phyloP scores from a whole-genome alignment of 768 basidiomycete genomes.

The Termitomyces sp. region DNA sequence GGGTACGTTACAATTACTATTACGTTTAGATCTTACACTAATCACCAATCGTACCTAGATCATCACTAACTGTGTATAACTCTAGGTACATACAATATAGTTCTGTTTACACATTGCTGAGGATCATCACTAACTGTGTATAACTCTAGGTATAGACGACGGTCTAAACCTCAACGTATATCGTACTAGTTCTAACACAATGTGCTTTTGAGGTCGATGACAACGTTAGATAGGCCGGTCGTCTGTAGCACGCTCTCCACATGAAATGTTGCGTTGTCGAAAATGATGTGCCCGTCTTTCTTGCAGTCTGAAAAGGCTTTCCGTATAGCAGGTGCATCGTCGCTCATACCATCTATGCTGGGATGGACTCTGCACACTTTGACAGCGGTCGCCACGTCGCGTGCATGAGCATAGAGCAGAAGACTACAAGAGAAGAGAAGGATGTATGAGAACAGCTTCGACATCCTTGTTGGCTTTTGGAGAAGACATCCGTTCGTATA shows the following conservation, averaged over 20 bases:
- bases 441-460: not conserved
- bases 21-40: too few relatives aligned
- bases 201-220: constrained; percentile 29
- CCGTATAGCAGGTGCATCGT: constrained; percentile 20
- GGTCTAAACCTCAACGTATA: too few relatives aligned
- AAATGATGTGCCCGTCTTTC: constrained; percentile 17
- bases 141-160: too few relatives aligned
- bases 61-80: too few relatives aligned
- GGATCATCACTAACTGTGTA: too few relatives aligned
- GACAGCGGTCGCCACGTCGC: not conserved
- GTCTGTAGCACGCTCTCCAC: constrained; percentile 28
- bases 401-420: not conserved
- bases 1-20: too few relatives aligned
- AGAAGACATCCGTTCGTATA: too few relatives aligned
- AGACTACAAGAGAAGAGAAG: not conserved
- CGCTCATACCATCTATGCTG: constrained; percentile 17
- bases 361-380: constrained; percentile 16
- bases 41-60: too few relatives aligned
- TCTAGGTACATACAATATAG: too few relatives aligned
- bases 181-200: too few relatives aligned
- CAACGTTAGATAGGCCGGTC: constrained; percentile 25
- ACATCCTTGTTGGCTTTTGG: too few relatives aligned
- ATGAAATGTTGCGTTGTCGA: constrained; percentile 27
- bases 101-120: too few relatives aligned
- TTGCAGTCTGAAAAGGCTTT: constrained; percentile 13